Base-by-base conservation (phyloP, 2,329 filamentous ascomycete species). In the Cytospora paraplurivora region DNA sequence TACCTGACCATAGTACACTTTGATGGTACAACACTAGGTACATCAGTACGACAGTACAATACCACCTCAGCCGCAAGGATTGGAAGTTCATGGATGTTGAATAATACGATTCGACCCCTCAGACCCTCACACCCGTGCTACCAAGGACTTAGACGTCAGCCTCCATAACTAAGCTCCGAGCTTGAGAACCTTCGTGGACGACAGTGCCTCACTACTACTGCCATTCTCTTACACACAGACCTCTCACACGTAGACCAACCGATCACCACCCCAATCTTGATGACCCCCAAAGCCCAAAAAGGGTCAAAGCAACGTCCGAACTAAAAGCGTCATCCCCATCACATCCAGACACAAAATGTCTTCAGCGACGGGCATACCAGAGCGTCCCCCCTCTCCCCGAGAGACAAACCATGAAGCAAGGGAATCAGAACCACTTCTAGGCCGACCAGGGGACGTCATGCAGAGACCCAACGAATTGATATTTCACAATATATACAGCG, bases 341-440 rank as follows among this genome's bases (percentile, higher is more conserved):
- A 11, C 2, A 47, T 4, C 3, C 44, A 1, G 15, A 47, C 10
- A 21, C 55, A 58, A 55, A 59, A 92, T 92, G 89, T 84, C 88
- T 37, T 91, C 88, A 66, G 82, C 87, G 61, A 88, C 88, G 41
- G 87, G 86, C 60, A 84, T 89, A 63, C 88, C 88, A 32, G 81
- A 88, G 69, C 75, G 75, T 50, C 76, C 77, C 67, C 76, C 77
- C 4, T 27, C 27, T 27, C 27, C 27, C 27, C 27, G 27, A 57
- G 74, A 77, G 62, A 72, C 74, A 63, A 69, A 59, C 70, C 73
- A 56, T 62, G 72, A 72, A 67, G 64, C 69, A 60, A 72, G 65
- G 50, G 89, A 92, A 71, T 82, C 88, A 58, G 87, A 91, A 71
- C 91, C 90, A 68, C 79, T 94, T 59, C 80, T 94, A 37, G 90